phyloP scores from a whole-genome alignment of 768 basidiomycete genomes.

The Psilocybe subaeruginosa region DNA sequence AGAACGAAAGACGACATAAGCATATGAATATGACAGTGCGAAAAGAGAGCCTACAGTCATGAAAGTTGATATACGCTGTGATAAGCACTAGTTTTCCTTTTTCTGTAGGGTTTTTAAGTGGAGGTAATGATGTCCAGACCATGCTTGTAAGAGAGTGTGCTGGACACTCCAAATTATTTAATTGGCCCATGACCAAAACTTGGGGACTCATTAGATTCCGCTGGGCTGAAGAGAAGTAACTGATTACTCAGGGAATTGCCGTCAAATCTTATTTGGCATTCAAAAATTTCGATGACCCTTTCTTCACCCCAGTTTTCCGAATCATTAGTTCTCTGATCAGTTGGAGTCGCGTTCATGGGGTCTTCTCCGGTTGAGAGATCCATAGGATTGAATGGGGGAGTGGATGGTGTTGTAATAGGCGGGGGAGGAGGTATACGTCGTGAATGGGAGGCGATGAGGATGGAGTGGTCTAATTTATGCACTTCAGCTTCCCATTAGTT shows the following conservation, averaged over 20 bases:
- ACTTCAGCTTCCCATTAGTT: conserved; percentile 5
- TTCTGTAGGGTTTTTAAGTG: conserved; percentile 24
- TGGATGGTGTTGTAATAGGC: conserved; percentile 18
- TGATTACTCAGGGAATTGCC: conserved; percentile 41
- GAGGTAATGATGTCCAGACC: conserved; percentile 30
- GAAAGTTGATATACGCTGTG: conserved; percentile 59
- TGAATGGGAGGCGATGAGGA: conserved; percentile 68
- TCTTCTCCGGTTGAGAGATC: conserved; percentile 44
- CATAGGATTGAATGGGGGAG: conserved; percentile 37
- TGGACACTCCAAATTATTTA: conserved; percentile 15
- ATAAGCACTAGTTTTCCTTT: conserved; percentile 47
- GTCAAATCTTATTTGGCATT: conserved; percentile 57
- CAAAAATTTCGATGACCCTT: conserved; percentile 58
- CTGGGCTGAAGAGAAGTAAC: not conserved
- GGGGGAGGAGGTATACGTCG: conserved; percentile 50
- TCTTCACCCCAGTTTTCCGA: conserved; percentile 68
- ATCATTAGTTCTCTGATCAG: conserved; percentile 33
- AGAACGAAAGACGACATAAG: conserved; percentile 1
- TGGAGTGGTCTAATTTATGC: conserved; percentile 46
- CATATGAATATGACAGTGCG: not conserved
- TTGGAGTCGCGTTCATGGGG: conserved; percentile 24
- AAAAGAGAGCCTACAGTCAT: conserved; percentile 50
- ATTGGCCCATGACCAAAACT: conserved; percentile 9
- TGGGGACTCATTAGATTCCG: not conserved
- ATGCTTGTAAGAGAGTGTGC: conserved; percentile 19